Evolutionary conservation across 306 rosid genomes (phyloP), one percentile per base, ranked within the genome.

Genomic region (Trifolium repens): DNA sequence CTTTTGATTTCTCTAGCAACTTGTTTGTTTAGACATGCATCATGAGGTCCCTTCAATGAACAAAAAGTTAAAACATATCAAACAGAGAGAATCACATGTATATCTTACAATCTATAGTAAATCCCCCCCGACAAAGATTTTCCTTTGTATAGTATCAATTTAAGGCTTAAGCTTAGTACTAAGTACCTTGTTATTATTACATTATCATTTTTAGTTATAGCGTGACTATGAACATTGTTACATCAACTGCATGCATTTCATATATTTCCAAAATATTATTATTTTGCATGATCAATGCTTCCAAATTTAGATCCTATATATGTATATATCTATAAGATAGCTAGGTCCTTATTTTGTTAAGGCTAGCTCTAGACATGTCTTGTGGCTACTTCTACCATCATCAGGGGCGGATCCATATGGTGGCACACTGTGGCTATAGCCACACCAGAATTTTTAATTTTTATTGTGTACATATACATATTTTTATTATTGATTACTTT

Each of bases 1-100:
- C 13, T 58, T 58, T 40, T 66, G 19, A 66, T 78, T 64, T 72
- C 60, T 40, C 26, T 15, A 44, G 44, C 73, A 65, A 34, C 73
- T 65, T 52, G 46, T 62, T 77, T 34, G 4, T 42, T 17, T 32
- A 57, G 37, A 46, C 16, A 47, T 34, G 71, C 54, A 30, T 15
- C 32, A 17, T 32, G 67, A 44, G 32, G 49, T 69, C 75, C 62
- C 43, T 61, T 61, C 67, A 61, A 15, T 6, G 1, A 1, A 61
- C 67, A 14, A 61, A 32, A 61, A 61, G 67, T 61, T 61, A 61
- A 59, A 59, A 32, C 5, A 61, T 61, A 32, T 61, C 24, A 12
- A 12, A 27, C 34, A 59, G 15, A 32, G 17, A 61, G 67, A 32
- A 32, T 61, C 43, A 32, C 43, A 61, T 32, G 67, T 32, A 32